Evolutionary conservation across 192 early-diverging fungal genomes (phyloP), one percentile per base, ranked within the genome.

Genomic region (Rhizophlyctis rosea): DNA sequence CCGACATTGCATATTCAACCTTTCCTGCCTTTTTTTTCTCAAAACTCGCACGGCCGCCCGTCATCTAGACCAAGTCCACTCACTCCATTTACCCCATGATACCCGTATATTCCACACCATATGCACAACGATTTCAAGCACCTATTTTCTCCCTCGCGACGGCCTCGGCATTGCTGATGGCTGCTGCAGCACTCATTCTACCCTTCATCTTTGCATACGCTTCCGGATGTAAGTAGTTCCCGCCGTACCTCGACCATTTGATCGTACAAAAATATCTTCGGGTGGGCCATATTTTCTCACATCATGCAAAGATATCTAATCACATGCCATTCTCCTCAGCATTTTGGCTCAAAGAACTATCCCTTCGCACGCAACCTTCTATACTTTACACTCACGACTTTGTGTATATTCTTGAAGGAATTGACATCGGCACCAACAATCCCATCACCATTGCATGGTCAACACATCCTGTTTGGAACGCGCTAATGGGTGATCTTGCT

Each of bases 341-440:
- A 35, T 73, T 77, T 64, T 74, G 71, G 71, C 34, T 70, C 14
- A 74, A 74, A 54, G 34, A 36, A 34, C 59, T 59, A 32, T 57
- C 68, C 25, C 74, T 74, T 52, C 13, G 30, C n/a, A 61, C 65
- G 31, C 76, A 74, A 59, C 76, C 76, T 4, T 57, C 61, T 5
- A 65, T 77, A 18, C 47, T 50, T 18, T 77, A 66, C 39, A 66
- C 57, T 44, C 48, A 71, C 28, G 47, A 66, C 4, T 13, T 68
- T 4, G 21, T 74, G 4, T 24, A 74, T 5, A 24, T 71, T 5
- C 34, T 73, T 50, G 68, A 74, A 48, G 76, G 71, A 16, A n/a
- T 34, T 14, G 47, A 57, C 47, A 24, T 32, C 2, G 50, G 25
- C 2, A 48, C 48, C 14, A n/a, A 7, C 7, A 54, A 7, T 54